phyloP scores from a whole-genome alignment of 495 filamentous ascomycete species.

The Pyrenula aspistea region DNA sequence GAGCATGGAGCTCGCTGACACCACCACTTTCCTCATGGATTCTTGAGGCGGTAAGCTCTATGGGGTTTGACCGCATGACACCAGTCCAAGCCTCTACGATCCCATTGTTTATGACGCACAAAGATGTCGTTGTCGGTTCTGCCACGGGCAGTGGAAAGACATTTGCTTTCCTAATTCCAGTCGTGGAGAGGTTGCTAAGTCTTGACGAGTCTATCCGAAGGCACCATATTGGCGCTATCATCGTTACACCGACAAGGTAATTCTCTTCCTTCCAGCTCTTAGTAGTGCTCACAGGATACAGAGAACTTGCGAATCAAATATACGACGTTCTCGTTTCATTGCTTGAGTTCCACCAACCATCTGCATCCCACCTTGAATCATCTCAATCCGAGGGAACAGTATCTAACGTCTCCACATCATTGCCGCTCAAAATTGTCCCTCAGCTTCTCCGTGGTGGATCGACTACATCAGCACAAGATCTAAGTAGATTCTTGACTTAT shows the following conservation, averaged over 20 bases:
- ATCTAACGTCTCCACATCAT: slow-evolving; percentile 9
- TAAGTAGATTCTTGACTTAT: slow-evolving; percentile 63
- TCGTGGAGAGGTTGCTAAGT: slow-evolving; percentile 74
- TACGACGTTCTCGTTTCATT: slow-evolving; percentile 67
- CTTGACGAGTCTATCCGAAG: slow-evolving; percentile 67
- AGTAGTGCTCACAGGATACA: slow-evolving; percentile 13
- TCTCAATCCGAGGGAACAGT: slow-evolving; percentile 28
- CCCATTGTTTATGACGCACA: slow-evolving; percentile 82
- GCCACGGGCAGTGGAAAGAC: slow-evolving; percentile 97
- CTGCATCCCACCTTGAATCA: slow-evolving; percentile 39
- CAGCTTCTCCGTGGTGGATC: slow-evolving; percentile 85
- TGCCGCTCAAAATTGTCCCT: slow-evolving; percentile 52
- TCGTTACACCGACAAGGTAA: slow-evolving; percentile 80
- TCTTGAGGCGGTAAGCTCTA: slow-evolving; percentile 66
- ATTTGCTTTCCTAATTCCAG: slow-evolving; percentile 76
- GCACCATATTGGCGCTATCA: slow-evolving; percentile 79
- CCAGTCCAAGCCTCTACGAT: slow-evolving; percentile 92
- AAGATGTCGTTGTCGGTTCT: slow-evolving; percentile 94
- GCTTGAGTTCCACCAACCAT: slow-evolving; percentile 69
- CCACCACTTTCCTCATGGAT: slow-evolving; percentile 84
- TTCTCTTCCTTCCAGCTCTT: neutral
- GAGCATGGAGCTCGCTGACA: slow-evolving; percentile 70
- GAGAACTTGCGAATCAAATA: slow-evolving; percentile 87
- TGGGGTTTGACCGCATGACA: slow-evolving; percentile 82
- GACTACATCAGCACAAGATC: slow-evolving; percentile 71